These are phyloP conservation scores for Sextonia rubra DNA, from an alignment of 164 flowering plant species.

Conservation along the genomic window DNA sequence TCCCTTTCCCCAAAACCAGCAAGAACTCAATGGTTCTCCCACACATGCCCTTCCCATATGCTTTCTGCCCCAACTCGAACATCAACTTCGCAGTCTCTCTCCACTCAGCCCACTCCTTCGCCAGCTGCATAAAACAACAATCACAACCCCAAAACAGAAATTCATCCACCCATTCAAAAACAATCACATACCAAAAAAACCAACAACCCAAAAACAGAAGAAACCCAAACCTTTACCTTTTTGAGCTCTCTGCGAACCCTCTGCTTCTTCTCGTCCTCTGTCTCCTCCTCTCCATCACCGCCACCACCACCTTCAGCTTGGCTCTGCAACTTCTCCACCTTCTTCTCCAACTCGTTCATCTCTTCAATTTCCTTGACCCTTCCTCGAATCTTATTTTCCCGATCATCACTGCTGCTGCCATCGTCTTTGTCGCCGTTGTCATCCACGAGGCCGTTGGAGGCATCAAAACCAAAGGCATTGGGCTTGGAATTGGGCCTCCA, in stretches of 20 bases:
- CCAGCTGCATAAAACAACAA: slow-evolving; percentile 47
- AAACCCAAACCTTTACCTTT: slow-evolving; percentile 56
- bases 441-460: slow-evolving; percentile 37
- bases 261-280: slow-evolving; percentile 75
- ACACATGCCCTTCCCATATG: slow-evolving; percentile 84
- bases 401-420: slow-evolving; percentile 24
- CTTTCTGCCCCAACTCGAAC: slow-evolving; percentile 94
- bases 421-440: slow-evolving; percentile 52
- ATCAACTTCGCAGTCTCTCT: slow-evolving; percentile 78
- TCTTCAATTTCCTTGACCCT: slow-evolving; percentile 82
- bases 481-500: slow-evolving; percentile 39
- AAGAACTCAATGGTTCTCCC: slow-evolving; percentile 80
- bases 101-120: slow-evolving; percentile 89
- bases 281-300: slow-evolving; percentile 35
- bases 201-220: neutral
- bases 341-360: slow-evolving; percentile 79
- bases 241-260: slow-evolving; percentile 84
- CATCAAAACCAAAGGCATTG: slow-evolving; percentile 53
- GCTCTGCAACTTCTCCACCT: slow-evolving; percentile 81
- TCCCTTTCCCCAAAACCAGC: too few species aligned
- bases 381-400: slow-evolving; percentile 76
- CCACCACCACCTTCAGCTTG: slow-evolving; percentile 28
- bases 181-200: too few species aligned
- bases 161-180: too few species aligned
- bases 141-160: neutral